These are phyloP conservation scores for Cubamyces lactineus DNA, from an alignment of 768 basidiomycete species.

Conservation along the genomic window DNA sequence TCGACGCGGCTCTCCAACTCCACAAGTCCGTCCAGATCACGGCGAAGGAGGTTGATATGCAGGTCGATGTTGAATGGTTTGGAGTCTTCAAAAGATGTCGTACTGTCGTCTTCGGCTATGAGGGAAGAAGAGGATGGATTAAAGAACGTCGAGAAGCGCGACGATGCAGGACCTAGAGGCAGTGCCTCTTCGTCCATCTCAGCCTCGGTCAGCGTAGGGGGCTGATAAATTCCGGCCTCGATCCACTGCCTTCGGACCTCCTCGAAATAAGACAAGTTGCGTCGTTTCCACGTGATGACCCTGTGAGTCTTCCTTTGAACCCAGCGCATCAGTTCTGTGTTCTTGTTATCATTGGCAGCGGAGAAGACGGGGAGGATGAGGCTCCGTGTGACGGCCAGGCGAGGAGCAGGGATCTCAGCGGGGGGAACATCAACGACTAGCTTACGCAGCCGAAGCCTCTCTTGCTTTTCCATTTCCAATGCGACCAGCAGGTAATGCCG, in stretches of 20 bases:
- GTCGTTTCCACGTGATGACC: constrained; percentile 52
- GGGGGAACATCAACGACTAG: constrained; percentile 26
- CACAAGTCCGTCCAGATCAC: constrained; percentile 55
- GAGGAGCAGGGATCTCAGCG: constrained; percentile 49
- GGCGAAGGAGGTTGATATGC: constrained; percentile 59
- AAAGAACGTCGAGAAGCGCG: constrained; percentile 23
- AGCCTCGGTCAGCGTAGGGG: constrained; percentile 23
- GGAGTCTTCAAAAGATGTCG: constrained; percentile 14
- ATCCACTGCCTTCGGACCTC: constrained; percentile 30
- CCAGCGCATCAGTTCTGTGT: constrained; percentile 64
- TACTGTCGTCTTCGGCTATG: not conserved
- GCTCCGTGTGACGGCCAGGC: constrained; percentile 55
- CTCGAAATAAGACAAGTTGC: constrained; percentile 48
- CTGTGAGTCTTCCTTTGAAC: constrained; percentile 49
- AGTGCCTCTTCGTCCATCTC: not conserved
- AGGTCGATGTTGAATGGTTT: constrained; percentile 54
- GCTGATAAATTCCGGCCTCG: constrained; percentile 21
- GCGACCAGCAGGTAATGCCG: constrained; percentile 70
- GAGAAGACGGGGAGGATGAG: constrained; percentile 63
- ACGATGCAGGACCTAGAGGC: constrained; percentile 5
- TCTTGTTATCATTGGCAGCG: constrained; percentile 59
- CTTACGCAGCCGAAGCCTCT: constrained; percentile 39
- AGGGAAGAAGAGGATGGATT: constrained; percentile 18
- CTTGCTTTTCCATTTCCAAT: constrained; percentile 45
- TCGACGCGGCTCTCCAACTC: constrained; percentile 46